Percentiles rank a stretch among this genome's conserved stretches.
Evolutionary conservation across 441 rosid genomes (phyloP).

Genomic region (Pelargonium australe): DNA sequence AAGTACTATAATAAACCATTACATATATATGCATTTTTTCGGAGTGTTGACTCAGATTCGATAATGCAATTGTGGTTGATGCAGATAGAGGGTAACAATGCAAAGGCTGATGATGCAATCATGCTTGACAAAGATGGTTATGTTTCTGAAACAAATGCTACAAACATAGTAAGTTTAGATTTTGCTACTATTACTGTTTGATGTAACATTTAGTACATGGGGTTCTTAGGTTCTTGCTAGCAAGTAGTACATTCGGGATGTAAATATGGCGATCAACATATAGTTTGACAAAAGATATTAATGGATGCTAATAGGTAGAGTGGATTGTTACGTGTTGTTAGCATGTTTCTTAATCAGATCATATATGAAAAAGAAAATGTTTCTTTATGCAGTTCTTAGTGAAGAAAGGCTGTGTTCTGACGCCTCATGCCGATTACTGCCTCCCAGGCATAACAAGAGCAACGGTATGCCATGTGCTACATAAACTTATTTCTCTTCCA

Average conservation of each 20-base stretch:
- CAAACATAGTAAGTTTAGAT: constrained; percentile 61
- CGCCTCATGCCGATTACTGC: constrained; percentile 94
- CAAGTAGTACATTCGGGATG: not conserved
- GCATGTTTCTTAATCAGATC: not conserved
- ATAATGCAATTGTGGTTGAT: constrained; percentile 17
- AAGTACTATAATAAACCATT: not conserved
- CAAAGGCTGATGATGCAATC: constrained; percentile 66
- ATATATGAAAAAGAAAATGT: not conserved
- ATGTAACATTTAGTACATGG: not conserved
- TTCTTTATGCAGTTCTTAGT: constrained; percentile 58
- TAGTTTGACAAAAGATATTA: not conserved
- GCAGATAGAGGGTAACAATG: constrained; percentile 87
- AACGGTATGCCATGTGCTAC: constrained; percentile 50
- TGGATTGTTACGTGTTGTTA: not conserved
- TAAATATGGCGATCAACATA: not conserved
- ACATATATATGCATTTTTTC: not conserved
- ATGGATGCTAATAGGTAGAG: not conserved
- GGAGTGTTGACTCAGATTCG: constrained; percentile 6
- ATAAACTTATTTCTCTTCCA: constrained; percentile 2
- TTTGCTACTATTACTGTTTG: constrained; percentile 12
- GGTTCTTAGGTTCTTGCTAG: not conserved
- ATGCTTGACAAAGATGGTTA: constrained; percentile 92
- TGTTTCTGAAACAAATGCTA: constrained; percentile 90
- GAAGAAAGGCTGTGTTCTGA: constrained; percentile 72
- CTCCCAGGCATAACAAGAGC: constrained; percentile 90